Conservation (phyloP, 2,329 filamentous ascomycete genomes). For the Leptodontidium sp. region DNA sequence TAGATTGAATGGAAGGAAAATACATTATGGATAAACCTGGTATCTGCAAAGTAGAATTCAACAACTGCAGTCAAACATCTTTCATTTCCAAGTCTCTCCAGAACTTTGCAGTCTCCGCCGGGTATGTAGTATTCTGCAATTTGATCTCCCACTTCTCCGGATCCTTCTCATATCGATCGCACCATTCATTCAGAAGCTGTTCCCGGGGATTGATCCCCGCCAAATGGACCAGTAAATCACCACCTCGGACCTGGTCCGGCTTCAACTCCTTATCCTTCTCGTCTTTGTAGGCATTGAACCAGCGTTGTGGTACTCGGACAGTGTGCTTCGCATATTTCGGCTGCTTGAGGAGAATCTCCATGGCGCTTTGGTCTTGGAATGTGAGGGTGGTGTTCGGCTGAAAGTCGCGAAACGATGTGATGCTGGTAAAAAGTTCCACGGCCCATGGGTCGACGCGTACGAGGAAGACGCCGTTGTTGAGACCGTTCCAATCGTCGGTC, state of each 20-base stretch:
- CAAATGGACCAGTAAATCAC: conserved; percentile 20
- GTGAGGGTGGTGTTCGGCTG: neutral
- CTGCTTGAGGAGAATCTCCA: conserved; percentile 6
- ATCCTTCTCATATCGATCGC: neutral
- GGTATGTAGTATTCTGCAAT: conserved; percentile 8
- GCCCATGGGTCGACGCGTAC: conserved; percentile 7
- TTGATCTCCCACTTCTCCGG: neutral
- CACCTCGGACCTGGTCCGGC: neutral
- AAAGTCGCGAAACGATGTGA: conserved; percentile 1
- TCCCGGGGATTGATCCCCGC: neutral
- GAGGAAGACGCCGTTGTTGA: conserved; percentile 26
- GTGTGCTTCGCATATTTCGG: neutral
- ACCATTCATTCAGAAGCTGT: conserved; percentile 11
- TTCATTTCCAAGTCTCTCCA: neutral
- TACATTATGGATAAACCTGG: too few relatives aligned
- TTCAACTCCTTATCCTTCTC: conserved; percentile 7
- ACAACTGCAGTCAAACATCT: neutral
- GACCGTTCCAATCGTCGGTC: conserved; percentile 9
- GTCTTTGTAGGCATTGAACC: conserved; percentile 19
- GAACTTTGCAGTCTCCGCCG: neutral
- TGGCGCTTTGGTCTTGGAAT: neutral
- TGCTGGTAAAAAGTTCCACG: neutral
- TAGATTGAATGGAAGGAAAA: too few relatives aligned
- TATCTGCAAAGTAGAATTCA: neutral
- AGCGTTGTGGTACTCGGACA: conserved; percentile 5